These are phyloP conservation scores for Biancaea sappan DNA, from an alignment of 306 rosid genomes.

Conservation along the genomic window DNA sequence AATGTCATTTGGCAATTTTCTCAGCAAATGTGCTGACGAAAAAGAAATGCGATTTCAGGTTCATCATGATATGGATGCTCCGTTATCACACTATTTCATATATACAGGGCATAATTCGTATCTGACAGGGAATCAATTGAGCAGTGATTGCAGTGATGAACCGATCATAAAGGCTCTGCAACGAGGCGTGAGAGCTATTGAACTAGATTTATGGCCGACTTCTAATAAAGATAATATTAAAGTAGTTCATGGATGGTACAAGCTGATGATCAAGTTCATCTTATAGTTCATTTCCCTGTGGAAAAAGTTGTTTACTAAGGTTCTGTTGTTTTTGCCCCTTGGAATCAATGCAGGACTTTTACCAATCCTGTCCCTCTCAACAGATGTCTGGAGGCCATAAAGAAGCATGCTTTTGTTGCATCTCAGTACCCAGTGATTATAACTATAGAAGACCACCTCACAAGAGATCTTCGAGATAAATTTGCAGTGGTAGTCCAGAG, in stretches of 20 bases:
- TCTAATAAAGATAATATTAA: slow-evolving; percentile 66
- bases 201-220: slow-evolving; percentile 94
- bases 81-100: slow-evolving; percentile 91
- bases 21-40: not conserved
- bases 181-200: slow-evolving; percentile 78
- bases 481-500: slow-evolving; percentile 64
- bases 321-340: not conserved
- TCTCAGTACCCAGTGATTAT: slow-evolving; percentile 88
- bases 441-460: slow-evolving; percentile 95
- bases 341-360: slow-evolving; percentile 68
- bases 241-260: slow-evolving; percentile 94
- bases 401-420: slow-evolving; percentile 69
- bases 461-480: slow-evolving; percentile 69
- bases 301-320: not conserved
- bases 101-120: slow-evolving; percentile 96
- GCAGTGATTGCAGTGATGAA: slow-evolving; percentile 83
- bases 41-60: slow-evolving; percentile 50
- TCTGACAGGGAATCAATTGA: slow-evolving; percentile 87
- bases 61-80: slow-evolving; percentile 90
- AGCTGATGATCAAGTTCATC: slow-evolving; percentile 7
- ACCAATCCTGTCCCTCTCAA: slow-evolving; percentile 77
- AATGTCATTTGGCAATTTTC: not conserved
- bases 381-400: slow-evolving; percentile 77
- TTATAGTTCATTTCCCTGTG: not conserved
- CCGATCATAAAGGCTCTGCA: slow-evolving; percentile 79